Percentiles rank a stretch among this genome's conserved stretches.
Conservation (phyloP, 2,329 filamentous ascomycete species). For the Fusarium sacchari region DNA sequence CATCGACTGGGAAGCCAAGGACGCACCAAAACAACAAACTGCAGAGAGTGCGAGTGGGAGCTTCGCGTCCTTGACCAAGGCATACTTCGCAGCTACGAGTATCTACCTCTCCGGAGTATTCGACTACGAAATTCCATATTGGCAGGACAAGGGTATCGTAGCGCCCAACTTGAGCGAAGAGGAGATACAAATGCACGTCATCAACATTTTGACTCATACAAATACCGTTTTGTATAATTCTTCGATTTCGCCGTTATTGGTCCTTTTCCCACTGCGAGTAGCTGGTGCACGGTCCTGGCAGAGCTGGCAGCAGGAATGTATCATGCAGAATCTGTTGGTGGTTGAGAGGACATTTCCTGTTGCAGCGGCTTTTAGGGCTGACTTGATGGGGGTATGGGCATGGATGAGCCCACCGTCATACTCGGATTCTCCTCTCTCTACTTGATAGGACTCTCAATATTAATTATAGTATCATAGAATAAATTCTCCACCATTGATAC, state of each 20-base stretch:
- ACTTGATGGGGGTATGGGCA: slow-evolving; percentile 38
- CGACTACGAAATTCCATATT: slow-evolving; percentile 48
- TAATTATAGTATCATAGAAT: background rate
- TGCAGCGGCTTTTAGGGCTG: slow-evolving; percentile 38
- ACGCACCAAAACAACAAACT: fast-evolving
- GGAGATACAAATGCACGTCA: slow-evolving; percentile 38
- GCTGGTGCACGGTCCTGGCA: slow-evolving; percentile 46
- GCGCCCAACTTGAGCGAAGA: slow-evolving; percentile 37
- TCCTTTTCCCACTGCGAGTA: slow-evolving; percentile 49
- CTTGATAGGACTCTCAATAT: background rate
- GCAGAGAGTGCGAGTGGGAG: background rate
- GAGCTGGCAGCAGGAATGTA: slow-evolving; percentile 34
- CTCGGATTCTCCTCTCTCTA: background rate
- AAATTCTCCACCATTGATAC: background rate
- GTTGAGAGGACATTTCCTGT: slow-evolving; percentile 42
- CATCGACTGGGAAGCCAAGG: slow-evolving; percentile 8
- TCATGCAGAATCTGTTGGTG: slow-evolving; percentile 30
- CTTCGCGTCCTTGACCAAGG: slow-evolving; percentile 33
- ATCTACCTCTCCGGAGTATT: slow-evolving; percentile 52
- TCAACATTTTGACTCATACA: slow-evolving; percentile 38
- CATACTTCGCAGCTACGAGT: slow-evolving; percentile 48
- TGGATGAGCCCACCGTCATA: background rate
- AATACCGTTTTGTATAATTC: slow-evolving; percentile 27
- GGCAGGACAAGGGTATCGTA: slow-evolving; percentile 37
- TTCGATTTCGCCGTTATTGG: slow-evolving; percentile 45